Evolutionary conservation across 352 stramenopile genomes (phyloP).

Genomic region (Phytophthora kernoviae): DNA sequence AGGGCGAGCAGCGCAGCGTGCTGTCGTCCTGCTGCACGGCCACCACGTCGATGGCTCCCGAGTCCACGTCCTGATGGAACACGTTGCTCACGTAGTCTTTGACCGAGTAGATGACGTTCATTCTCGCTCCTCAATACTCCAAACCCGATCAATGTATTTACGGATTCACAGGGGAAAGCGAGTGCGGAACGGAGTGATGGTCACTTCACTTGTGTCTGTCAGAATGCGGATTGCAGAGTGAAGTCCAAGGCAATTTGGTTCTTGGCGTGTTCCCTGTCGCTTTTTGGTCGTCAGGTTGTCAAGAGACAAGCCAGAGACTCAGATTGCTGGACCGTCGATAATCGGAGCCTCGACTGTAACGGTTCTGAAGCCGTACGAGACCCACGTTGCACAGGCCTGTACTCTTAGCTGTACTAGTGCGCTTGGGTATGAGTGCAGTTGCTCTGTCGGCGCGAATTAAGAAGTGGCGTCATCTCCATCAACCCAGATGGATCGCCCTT

Average conservation of each 20-base stretch:
- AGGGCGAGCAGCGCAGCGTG: conserved; percentile 66
- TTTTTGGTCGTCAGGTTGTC: conserved; percentile 27
- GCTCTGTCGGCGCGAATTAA: neutral
- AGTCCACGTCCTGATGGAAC: conserved; percentile 63
- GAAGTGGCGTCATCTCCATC: neutral
- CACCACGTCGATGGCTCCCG: conserved; percentile 86
- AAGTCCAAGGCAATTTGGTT: conserved; percentile 3
- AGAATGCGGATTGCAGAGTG: conserved; percentile 21
- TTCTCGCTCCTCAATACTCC: conserved; percentile 14
- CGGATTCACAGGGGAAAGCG: no score
- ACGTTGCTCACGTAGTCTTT: conserved; percentile 90
- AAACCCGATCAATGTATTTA: no score
- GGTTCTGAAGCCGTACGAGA: neutral
- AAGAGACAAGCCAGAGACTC: conserved; percentile 25
- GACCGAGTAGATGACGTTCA: conserved; percentile 89
- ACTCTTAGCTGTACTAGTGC: neutral
- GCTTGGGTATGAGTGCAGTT: no score
- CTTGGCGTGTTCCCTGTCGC: conserved; percentile 11
- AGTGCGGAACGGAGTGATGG: conserved; percentile 8
- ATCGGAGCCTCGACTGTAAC: neutral
- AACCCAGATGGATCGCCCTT: neutral
- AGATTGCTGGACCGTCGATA: conserved; percentile 17
- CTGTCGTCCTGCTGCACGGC: conserved; percentile 77
- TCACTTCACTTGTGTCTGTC: neutral
- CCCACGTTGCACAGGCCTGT: neutral